Conservation (phyloP, 768 basidiomycete species). For the Termitomyces heimii region DNA sequence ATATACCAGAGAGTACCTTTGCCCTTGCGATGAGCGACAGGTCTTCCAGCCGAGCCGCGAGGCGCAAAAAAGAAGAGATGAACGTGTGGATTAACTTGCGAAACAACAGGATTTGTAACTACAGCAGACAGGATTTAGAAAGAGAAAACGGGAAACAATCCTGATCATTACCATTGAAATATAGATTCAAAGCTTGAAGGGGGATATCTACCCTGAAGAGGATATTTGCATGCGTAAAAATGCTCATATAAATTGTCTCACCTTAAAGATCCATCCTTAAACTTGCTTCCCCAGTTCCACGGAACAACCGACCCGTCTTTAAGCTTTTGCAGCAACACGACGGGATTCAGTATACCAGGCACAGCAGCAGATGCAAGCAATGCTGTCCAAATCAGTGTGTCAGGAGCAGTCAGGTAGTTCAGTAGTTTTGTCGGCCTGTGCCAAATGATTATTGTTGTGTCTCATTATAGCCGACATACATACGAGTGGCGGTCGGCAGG, state of each 20-base stretch:
- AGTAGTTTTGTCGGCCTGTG: slow-evolving; percentile 87
- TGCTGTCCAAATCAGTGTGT: slow-evolving; percentile 80
- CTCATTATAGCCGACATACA: background rate
- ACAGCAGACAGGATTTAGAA: slow-evolving; percentile 2
- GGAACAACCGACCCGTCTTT: slow-evolving; percentile 75
- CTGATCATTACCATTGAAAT: slow-evolving; percentile 64
- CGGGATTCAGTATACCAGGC: slow-evolving; percentile 92
- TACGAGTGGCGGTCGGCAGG: slow-evolving; percentile 87
- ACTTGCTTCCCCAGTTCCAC: slow-evolving; percentile 93
- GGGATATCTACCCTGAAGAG: slow-evolving; percentile 84
- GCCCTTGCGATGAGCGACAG: slow-evolving; percentile 90
- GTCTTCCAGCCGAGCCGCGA: slow-evolving; percentile 83
- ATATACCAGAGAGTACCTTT: slow-evolving; percentile 53
- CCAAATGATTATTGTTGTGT: background rate
- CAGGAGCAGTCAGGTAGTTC: slow-evolving; percentile 95
- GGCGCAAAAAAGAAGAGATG: slow-evolving; percentile 95
- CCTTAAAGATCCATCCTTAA: slow-evolving; percentile 91
- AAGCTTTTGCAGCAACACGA: slow-evolving; percentile 91
- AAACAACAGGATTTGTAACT: slow-evolving; percentile 93
- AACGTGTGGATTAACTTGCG: slow-evolving; percentile 89
- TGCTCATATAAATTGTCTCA: slow-evolving; percentile 19
- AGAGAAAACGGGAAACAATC: background rate
- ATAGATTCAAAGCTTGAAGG: slow-evolving; percentile 79
- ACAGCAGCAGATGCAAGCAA: slow-evolving; percentile 89
- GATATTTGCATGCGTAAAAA: background rate